Conservation (phyloP, 129 eudicot genomes). For the Glebionis coronaria region DNA sequence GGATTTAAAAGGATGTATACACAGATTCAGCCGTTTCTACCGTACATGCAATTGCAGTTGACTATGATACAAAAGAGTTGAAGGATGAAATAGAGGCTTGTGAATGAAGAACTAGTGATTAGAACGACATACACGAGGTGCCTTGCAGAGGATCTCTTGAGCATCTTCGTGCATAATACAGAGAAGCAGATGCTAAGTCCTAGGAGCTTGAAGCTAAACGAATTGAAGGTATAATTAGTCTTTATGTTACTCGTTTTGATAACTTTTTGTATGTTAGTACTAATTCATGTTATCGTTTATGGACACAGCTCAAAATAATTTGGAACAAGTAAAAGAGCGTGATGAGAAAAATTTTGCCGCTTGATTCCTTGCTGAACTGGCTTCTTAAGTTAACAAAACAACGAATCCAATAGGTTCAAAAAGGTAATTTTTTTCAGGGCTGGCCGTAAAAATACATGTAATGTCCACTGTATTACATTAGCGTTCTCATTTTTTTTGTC, state of each 20-base stretch:
- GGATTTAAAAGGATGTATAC: slow-evolving; percentile 44
- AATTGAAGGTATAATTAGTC: slow-evolving; percentile 53
- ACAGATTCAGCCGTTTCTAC: slow-evolving; percentile 33
- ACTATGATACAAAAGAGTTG: slow-evolving; percentile 39
- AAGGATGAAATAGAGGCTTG: slow-evolving; percentile 55
- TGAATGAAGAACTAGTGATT: slow-evolving; percentile 64
- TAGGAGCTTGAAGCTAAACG: slow-evolving; percentile 80
- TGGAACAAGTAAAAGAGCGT: slow-evolving; percentile 90
- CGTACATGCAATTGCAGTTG: slow-evolving; percentile 26
- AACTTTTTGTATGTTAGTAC: slow-evolving; percentile 8
- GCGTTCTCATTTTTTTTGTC: no score
- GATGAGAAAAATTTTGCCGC: slow-evolving; percentile 86
- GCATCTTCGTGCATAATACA: slow-evolving; percentile 66
- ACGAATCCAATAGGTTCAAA: slow-evolving; percentile 28
- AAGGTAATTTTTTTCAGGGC: slow-evolving; percentile 56
- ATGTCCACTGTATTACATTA: slow-evolving; percentile 7
- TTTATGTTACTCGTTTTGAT: slow-evolving; percentile 10
- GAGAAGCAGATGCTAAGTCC: slow-evolving; percentile 82
- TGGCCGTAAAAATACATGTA: slow-evolving; percentile 20
- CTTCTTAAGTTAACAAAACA: no score
- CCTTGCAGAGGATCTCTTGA: slow-evolving; percentile 90
- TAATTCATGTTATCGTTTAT: slow-evolving; percentile 29
- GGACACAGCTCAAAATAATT: slow-evolving; percentile 70
- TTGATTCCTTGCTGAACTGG: slow-evolving; percentile 41
- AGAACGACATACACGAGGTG: slow-evolving; percentile 84